These are phyloP conservation scores for Diphasiastrum complanatum DNA, from an alignment of 83 land plant genomes.

Conservation along the genomic window DNA sequence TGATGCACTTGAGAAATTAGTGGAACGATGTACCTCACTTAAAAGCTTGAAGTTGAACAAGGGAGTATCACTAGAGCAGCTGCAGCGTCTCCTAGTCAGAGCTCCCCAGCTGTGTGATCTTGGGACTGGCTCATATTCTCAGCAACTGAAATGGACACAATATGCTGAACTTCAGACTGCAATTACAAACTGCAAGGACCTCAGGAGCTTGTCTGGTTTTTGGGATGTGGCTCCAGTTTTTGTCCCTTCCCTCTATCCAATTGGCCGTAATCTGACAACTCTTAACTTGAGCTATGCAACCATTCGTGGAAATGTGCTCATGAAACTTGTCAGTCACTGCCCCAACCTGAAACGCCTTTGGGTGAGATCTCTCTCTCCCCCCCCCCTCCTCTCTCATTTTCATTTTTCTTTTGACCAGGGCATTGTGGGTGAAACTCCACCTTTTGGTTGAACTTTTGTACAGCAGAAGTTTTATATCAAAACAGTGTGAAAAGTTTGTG, in stretches of 20 bases:
- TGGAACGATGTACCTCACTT: slow-evolving; percentile 8
- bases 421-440: too few species aligned
- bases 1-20: slow-evolving; percentile 14
- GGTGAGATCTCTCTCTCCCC: slow-evolving; percentile 1
- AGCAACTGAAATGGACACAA: slow-evolving; percentile 20
- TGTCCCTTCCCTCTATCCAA: slow-evolving; percentile 40
- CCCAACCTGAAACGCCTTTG: slow-evolving; percentile 11
- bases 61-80: slow-evolving; percentile 6
- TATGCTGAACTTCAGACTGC: slow-evolving; percentile 32
- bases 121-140: slow-evolving; percentile 48
- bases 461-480: too few species aligned
- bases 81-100: slow-evolving; percentile 8
- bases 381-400: too few species aligned
- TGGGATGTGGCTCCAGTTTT: slow-evolving; percentile 37
- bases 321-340: slow-evolving; percentile 13
- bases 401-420: too few species aligned
- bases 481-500: too few species aligned
- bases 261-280: slow-evolving; percentile 37
- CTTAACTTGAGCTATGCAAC: slow-evolving; percentile 52
- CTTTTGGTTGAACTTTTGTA: too few species aligned
- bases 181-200: slow-evolving; percentile 37
- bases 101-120: slow-evolving; percentile 40
- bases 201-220: slow-evolving; percentile 48
- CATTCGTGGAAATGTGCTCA: slow-evolving; percentile 12
- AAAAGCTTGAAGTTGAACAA: slow-evolving; percentile 11